Conservation (phyloP, 768 basidiomycete genomes). For the Boletus edulis region DNA sequence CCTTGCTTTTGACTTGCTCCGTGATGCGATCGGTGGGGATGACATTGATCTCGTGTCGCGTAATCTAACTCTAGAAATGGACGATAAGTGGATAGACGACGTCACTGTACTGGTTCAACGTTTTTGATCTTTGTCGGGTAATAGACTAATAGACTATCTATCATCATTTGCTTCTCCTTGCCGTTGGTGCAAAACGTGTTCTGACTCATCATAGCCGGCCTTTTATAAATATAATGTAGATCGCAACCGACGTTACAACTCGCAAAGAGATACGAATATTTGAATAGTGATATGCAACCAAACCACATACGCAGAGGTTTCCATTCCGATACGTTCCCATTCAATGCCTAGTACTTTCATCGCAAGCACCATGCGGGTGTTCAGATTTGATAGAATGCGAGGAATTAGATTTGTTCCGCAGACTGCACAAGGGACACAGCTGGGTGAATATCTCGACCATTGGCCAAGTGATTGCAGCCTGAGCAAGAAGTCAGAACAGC, state of each 20-base stretch:
- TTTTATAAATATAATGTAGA: slow-evolving; percentile 5
- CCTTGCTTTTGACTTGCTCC: slow-evolving; percentile 39
- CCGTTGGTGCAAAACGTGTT: background rate
- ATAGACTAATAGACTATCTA: background rate
- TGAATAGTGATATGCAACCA: slow-evolving; percentile 4
- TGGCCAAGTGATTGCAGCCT: slow-evolving; percentile 71
- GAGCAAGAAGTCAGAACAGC: slow-evolving; percentile 4
- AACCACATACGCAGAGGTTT: background rate
- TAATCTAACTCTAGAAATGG: slow-evolving; percentile 48
- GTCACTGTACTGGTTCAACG: slow-evolving; percentile 45
- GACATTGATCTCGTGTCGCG: slow-evolving; percentile 39
- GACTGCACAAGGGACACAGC: slow-evolving; percentile 55
- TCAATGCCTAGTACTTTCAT: slow-evolving; percentile 24
- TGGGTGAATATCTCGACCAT: slow-evolving; percentile 68
- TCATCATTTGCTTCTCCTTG: background rate
- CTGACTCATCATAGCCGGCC: background rate
- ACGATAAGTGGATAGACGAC: slow-evolving; percentile 51
- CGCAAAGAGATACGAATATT: too few relatives aligned
- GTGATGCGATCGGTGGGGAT: slow-evolving; percentile 43
- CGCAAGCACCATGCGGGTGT: slow-evolving; percentile 11
- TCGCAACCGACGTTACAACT: background rate
- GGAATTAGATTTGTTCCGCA: slow-evolving; percentile 36
- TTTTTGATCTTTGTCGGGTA: slow-evolving; percentile 20
- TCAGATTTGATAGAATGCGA: slow-evolving; percentile 21
- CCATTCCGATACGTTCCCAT: background rate